Conservation (phyloP, 2,329 filamentous ascomycete species). For the Colletotrichum horii region DNA sequence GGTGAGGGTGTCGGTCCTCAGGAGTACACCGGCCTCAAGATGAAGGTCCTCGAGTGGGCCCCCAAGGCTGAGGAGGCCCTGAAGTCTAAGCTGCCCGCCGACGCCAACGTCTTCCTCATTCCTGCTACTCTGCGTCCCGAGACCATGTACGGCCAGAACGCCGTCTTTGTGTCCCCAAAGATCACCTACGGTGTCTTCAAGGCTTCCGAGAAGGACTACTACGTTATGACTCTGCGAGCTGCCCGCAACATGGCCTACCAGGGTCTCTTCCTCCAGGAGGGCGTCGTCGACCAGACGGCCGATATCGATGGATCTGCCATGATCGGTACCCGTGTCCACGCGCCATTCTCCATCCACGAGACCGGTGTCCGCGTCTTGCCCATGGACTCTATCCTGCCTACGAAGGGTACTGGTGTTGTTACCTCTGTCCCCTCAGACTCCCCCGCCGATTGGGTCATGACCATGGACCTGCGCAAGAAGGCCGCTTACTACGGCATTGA, state of each 20-base stretch:
- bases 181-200: slow-evolving; percentile 91
- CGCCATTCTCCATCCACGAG: slow-evolving; percentile 85
- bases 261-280: slow-evolving; percentile 80
- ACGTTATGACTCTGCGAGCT: slow-evolving; percentile 81
- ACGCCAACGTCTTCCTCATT: slow-evolving; percentile 84
- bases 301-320: slow-evolving; percentile 80
- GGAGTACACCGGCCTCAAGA: slow-evolving; percentile 84
- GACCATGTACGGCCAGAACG: slow-evolving; percentile 98
- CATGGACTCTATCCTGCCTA: slow-evolving; percentile 91
- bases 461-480: slow-evolving; percentile 90
- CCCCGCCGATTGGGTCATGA: slow-evolving; percentile 92
- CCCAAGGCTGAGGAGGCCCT: slow-evolving; percentile 74
- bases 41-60: slow-evolving; percentile 90
- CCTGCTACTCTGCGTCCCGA: slow-evolving; percentile 92
- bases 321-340: slow-evolving; percentile 87
- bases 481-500: slow-evolving; percentile 94
- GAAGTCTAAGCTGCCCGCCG: slow-evolving; percentile 78
- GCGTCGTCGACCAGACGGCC: slow-evolving; percentile 74
- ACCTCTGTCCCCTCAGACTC: slow-evolving; percentile 96
- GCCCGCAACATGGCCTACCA: slow-evolving; percentile 98
- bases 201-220: slow-evolving; percentile 79
- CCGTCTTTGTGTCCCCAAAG: slow-evolving; percentile 92
- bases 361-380: slow-evolving; percentile 87
- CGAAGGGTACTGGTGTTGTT: slow-evolving; percentile 96
- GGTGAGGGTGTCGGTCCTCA: slow-evolving; percentile 41